Evolutionary conservation across 2,329 filamentous ascomycete species (phyloP), one percentile per base, ranked within the genome.

Genomic region (Pezicula neosporulosa): DNA sequence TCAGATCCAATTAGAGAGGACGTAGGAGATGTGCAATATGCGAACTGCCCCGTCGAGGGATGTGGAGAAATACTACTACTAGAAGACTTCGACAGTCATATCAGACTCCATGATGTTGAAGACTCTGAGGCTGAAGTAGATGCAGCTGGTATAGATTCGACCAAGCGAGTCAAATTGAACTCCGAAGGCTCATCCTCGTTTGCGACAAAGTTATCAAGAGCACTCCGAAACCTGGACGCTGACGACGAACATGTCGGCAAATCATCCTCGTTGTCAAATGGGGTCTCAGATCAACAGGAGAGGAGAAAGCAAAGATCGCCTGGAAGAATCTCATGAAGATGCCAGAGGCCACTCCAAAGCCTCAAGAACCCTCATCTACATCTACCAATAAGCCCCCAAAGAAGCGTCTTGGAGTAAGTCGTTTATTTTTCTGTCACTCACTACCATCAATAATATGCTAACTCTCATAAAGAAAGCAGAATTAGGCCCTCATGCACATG

Each of bases 401-500:
- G 33, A 63, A 60, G 45, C 60, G 62, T 16, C 61, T 68, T 51
- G 68, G 64, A 52, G 70, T 70, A 66, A 55, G 66, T 62, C 13
- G 3, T 16, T 8, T 39, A 3, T 39, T 16, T 21, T 9, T 6
- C n/a, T 10, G 30, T 33, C 6, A 33, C 30, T n/a, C n/a, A n/a
- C 12, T 7, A 13, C 30, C 30, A 42, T 13, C 39, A 18, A 18
- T 19, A 33, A 15, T 18, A 47, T 47, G 33, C 47, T 62, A 48
- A 63, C 46, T 33, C 47, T 48, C 48, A 24, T 35, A 6, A 57
- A 66, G 61, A 79, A 76, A 70, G 76, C 64, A 9, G 85, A 91
- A 61, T 73, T 93, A 13, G 89, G 89, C 0, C 82, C 82, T 24
- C 83, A 87, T 68, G 86, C 86, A 1, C 75, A 89, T 59, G 89